phyloP scores from a whole-genome alignment of 306 rosid genomes.

The Acmispon strigosus region DNA sequence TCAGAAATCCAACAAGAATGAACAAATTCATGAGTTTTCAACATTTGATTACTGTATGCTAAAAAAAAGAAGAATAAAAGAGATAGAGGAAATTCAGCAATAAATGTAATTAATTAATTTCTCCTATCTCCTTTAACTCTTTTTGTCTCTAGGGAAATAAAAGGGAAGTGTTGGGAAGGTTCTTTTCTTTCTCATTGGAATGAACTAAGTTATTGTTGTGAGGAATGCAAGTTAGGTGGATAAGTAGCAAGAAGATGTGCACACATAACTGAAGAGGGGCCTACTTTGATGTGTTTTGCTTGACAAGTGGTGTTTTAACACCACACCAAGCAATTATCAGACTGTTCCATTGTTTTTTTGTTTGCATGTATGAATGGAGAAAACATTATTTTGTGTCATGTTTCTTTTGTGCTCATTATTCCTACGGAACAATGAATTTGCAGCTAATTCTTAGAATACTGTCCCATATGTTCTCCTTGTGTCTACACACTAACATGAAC shows the following conservation, averaged over 20 bases:
- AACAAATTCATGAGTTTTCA: no score
- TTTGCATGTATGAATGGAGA: neutral
- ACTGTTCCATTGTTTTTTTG: slow-evolving; percentile 20
- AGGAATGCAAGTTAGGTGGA: slow-evolving; percentile 12
- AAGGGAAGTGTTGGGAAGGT: neutral
- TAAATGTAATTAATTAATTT: neutral
- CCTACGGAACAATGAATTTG: neutral
- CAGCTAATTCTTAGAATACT: neutral
- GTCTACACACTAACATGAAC: neutral
- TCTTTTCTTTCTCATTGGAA: neutral
- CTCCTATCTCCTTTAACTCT: neutral
- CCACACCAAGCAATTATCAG: neutral
- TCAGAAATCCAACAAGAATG: slow-evolving; percentile 47
- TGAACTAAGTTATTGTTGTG: neutral
- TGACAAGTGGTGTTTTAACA: slow-evolving; percentile 14
- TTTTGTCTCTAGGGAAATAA: neutral
- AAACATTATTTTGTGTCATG: neutral
- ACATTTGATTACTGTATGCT: neutral
- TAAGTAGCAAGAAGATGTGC: slow-evolving; percentile 15
- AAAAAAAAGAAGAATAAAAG: neutral
- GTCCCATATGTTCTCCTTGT: neutral
- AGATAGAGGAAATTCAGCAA: neutral
- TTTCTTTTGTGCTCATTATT: neutral
- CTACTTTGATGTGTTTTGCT: neutral
- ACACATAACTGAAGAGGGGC: neutral